Evolutionary conservation across 1,284 basidiomycete genomes (phyloP), one percentile per base, ranked within the genome.

Genomic region (Golubevia sp.): DNA sequence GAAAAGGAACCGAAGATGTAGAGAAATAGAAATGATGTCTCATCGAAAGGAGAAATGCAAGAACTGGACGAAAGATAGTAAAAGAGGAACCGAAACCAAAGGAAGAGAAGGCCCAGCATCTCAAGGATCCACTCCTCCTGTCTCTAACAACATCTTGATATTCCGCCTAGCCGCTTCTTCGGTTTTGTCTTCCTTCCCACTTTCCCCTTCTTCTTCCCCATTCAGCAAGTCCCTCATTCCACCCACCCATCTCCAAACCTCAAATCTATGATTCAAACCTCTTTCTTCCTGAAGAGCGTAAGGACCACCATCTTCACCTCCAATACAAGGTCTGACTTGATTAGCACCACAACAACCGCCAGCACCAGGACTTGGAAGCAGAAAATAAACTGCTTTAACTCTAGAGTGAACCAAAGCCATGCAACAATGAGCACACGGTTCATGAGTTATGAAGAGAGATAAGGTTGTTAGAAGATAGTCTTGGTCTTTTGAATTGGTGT

Each of bases 271-370:
- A 62, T 85, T 85, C 18, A 85, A 62, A 0, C 84, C 83, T 38
- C 71, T 77, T 58, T 85, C 83, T 66, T 86, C 85, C 56, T 86
- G 85, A 11, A 86, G 65, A 3, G 73, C 74, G 55, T 80, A 84
- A 15, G 77, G 62, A 0, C 80, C 80, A 1, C 80, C 80, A 49
- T 76, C 77, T 6, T 61, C 24, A 7, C 55, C 73, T 1, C 59
- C 72, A 3, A 68, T 61, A 55, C 71, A 74, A 11, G 30, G 34
- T 2, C 52, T 25, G 0, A 15, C 11, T 0, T 53, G 38, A 1
- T 68, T 49, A 0, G 70, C 62, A 21, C 80, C 79, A 56, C 77
- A 78, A 51, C 76, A 82, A 0, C 63, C 80, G 5, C 80, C 80
- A 0, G 74, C 23, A 1, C 72, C 68, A 4, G 78, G 75, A 0